phyloP scores from a whole-genome alignment of 208 protist species.

The Trypanosoma caninum region DNA sequence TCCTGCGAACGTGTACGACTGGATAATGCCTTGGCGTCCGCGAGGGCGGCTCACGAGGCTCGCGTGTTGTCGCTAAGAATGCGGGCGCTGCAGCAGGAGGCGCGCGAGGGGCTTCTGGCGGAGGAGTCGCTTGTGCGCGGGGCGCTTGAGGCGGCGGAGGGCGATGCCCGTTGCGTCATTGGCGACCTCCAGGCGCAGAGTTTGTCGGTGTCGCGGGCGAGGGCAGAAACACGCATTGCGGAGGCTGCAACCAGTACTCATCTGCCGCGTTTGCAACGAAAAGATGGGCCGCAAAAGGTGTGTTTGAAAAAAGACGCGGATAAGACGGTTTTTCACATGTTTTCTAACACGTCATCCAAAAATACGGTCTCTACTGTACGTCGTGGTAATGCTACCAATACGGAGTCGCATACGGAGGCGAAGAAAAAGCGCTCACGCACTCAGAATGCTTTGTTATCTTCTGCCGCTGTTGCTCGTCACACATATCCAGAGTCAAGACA shows the following conservation, averaged over 20 bases:
- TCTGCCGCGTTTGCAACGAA: no score
- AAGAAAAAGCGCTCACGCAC: slow-evolving; percentile 24
- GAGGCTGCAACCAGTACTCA: not conserved
- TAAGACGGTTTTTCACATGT: not conserved
- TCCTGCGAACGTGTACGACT: not conserved
- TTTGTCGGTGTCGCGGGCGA: not conserved
- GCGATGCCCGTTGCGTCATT: not conserved
- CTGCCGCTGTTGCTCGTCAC: not conserved
- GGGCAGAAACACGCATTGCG: not conserved
- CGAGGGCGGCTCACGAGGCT: slow-evolving; percentile 9
- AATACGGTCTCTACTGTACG: not conserved
- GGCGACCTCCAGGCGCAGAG: not conserved
- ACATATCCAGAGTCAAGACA: slow-evolving; percentile 9
- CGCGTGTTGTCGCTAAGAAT: slow-evolving; percentile 21
- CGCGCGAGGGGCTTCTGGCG: slow-evolving; percentile 30
- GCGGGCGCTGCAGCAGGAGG: slow-evolving; percentile 24
- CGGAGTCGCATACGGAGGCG: slow-evolving; percentile 10
- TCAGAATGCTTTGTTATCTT: not conserved
- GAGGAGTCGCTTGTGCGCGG: slow-evolving; percentile 51
- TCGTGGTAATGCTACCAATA: not conserved
- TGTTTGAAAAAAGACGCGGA: not conserved
- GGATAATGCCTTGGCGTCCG: not conserved
- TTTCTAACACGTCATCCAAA: not conserved
- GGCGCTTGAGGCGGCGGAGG: slow-evolving; percentile 13
- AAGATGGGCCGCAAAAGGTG: not conserved